A percentile compares a stretch with the other conserved stretches of the same genome.
phyloP scores from a whole-genome alignment of 805 yeast genomes.

The Henningerozyma blattae region DNA sequence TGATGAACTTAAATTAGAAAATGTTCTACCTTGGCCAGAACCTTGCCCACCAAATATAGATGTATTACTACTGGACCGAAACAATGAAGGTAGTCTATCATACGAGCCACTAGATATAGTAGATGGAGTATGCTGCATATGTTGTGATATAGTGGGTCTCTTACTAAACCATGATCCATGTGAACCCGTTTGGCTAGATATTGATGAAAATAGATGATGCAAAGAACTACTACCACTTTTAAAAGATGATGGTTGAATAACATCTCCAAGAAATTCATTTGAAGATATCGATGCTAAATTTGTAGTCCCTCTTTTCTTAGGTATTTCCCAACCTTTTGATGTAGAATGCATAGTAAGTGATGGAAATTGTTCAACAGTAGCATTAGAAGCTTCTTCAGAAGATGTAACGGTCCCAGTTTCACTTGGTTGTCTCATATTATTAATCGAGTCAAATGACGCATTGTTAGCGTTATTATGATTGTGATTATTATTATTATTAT shows the following conservation, averaged over 20 bases:
- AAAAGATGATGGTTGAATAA: constrained; percentile 25
- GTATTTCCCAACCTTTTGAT: constrained; percentile 31
- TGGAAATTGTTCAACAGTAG: not conserved
- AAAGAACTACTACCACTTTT: constrained; percentile 27
- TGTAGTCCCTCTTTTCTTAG: constrained; percentile 18
- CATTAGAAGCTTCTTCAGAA: not conserved
- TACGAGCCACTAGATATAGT: constrained; percentile 13
- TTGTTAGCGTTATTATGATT: not conserved
- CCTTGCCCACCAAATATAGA: constrained; percentile 7
- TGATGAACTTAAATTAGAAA: not conserved
- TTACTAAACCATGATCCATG: constrained; percentile 26
- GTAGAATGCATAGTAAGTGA: constrained; percentile 10
- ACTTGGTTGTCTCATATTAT: not conserved
- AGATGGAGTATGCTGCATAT: constrained; percentile 16
- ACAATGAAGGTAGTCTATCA: constrained; percentile 11
- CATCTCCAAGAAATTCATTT: constrained; percentile 18
- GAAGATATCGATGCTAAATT: constrained; percentile 24
- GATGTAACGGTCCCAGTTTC: not conserved
- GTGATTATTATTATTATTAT: not conserved
- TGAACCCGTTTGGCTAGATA: constrained; percentile 24
- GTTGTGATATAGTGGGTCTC: constrained; percentile 13
- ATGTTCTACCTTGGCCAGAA: not conserved
- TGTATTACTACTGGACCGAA: constrained; percentile 16
- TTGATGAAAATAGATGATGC: constrained; percentile 28
- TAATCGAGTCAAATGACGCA: not conserved